Percentiles rank a stretch among this genome's conserved stretches.
Evolutionary conservation across 2,329 filamentous ascomycete genomes (phyloP).

Genomic region (Triangularia verruculosa): DNA sequence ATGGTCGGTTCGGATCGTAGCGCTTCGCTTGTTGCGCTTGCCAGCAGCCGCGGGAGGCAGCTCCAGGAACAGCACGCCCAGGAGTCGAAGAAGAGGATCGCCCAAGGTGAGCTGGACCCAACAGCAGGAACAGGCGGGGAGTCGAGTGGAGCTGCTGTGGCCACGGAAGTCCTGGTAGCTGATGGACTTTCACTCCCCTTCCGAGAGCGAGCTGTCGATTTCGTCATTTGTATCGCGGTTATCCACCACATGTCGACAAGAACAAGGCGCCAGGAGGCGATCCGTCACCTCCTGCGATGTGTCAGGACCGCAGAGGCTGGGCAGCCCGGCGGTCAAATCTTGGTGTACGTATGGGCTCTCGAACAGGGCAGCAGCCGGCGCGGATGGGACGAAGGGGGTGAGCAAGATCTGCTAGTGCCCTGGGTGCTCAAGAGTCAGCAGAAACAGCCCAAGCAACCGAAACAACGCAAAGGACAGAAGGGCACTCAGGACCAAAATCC

Average conservation of each 20-base stretch:
- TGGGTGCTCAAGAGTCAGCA: slow-evolving; percentile 67
- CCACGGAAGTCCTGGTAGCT: slow-evolving; percentile 70
- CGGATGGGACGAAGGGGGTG: slow-evolving; percentile 79
- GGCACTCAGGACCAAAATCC: slow-evolving; percentile 8
- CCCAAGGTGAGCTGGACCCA: slow-evolving; percentile 10
- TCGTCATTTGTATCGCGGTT: slow-evolving; percentile 91
- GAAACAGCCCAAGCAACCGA: slow-evolving; percentile 28
- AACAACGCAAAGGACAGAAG: slow-evolving; percentile 21
- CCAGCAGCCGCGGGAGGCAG: slow-evolving; percentile 35
- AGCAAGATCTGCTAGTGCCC: slow-evolving; percentile 92
- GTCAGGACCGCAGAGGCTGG: slow-evolving; percentile 41
- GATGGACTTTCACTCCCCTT: slow-evolving; percentile 85
- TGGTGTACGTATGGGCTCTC: slow-evolving; percentile 93
- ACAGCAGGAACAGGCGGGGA: slow-evolving; percentile 19
- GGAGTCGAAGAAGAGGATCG: slow-evolving; percentile 1
- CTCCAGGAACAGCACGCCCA: slow-evolving; percentile 16
- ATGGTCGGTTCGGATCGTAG: slow-evolving; percentile 85
- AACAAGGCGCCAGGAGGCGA: slow-evolving; percentile 67
- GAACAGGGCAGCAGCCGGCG: slow-evolving; percentile 84
- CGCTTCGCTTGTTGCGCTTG: slow-evolving; percentile 51
- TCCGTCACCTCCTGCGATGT: slow-evolving; percentile 67
- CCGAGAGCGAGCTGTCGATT: slow-evolving; percentile 60
- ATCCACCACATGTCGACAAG: slow-evolving; percentile 87
- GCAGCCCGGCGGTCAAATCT: slow-evolving; percentile 54
- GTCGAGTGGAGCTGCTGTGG: slow-evolving; percentile 15